Percentiles rank a stretch among this genome's conserved stretches.
Evolutionary conservation across 23 red algal genomes (phyloP).

Genomic region (Gracilaria gracilis): DNA sequence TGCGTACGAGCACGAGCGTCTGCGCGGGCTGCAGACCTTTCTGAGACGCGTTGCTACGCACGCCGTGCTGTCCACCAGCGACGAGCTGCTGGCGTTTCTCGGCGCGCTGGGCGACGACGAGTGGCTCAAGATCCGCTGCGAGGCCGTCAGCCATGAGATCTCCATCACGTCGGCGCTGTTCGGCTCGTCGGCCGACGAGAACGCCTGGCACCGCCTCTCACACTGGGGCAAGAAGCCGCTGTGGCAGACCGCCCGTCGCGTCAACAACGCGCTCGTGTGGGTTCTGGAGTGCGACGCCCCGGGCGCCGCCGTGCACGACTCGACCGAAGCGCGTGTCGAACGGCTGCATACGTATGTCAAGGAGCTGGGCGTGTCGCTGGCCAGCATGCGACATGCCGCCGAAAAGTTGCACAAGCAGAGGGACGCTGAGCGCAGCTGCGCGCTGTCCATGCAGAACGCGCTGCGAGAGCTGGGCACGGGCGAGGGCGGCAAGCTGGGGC

Average conservation of each 20-base stretch:
- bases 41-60: constrained; percentile 64
- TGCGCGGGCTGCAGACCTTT: constrained; percentile 56
- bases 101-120: constrained; percentile 51
- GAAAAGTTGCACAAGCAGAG: constrained; percentile 27
- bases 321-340: constrained; percentile 56
- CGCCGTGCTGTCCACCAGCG: constrained; percentile 44
- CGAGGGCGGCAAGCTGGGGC: constrained; percentile 68
- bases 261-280: constrained; percentile 62
- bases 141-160: constrained; percentile 35
- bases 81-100: constrained; percentile 69
- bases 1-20: constrained; percentile 50
- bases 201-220: constrained; percentile 7
- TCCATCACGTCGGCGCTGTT: constrained; percentile 56
- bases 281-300: constrained; percentile 50
- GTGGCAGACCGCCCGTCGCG: too few relatives aligned
- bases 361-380: constrained; percentile 47
- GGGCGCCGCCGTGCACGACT: neutral
- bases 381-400: constrained; percentile 31
- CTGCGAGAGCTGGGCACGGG: constrained; percentile 57
- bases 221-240: constrained; percentile 55
- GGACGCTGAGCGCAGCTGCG: constrained; percentile 4
- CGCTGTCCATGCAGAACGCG: constrained; percentile 38
- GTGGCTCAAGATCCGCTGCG: constrained; percentile 51
- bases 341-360: constrained; percentile 71
- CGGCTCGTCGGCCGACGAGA: constrained; percentile 27